Base-by-base conservation (phyloP, 495 filamentous ascomycete species). In the Letharia lupina region DNA sequence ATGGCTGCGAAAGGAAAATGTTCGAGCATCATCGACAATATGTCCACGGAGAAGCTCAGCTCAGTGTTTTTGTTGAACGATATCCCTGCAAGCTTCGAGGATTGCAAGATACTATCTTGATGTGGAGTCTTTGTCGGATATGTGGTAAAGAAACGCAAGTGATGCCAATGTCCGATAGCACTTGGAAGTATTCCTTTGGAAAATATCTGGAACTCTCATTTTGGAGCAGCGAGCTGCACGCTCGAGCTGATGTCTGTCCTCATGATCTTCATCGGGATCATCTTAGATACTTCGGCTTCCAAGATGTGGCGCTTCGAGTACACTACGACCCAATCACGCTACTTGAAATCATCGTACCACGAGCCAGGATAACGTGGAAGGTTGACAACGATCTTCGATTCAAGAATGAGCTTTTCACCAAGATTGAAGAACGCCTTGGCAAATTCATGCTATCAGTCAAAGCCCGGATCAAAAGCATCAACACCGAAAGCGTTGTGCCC, bases 131-230 rank as follows among this genome's bases (percentile, higher is more conserved):
- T 65, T 99, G 95, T 78, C 94, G 94, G 69, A 81, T 90, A 23
- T 98, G 95, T 69, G 86, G 88, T 40, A 89, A 89, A 65, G 92
- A 97, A 73, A 96, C 93, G 3, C 89, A 90, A 50, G 85, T 93
- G 48, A 88, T 90, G 67, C 89, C 90, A 20, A 99, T 99, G 94
- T 96, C 93, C 0, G 87, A 91, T 61, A 92, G 83, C 72, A 96
- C 91, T 3, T 99, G 93, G 92, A 98, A 95, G 75, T 99, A 99
- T 74, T 98, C 95, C 0, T 95, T 99, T 71, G 93, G 87, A 6
- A 99, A 99, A 76, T 99, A 97, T 70, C 81, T 99, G 37, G 95
- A 99, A 75, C 79, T 99, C 20, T 94, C 91, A 4, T 98, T 97
- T 72, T 98, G 92, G 93, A 94, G 91, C 73, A 88, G 83, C 63